Conservation (phyloP, 176 grass and related monocot genomes). For the Ensete ventricosum region DNA sequence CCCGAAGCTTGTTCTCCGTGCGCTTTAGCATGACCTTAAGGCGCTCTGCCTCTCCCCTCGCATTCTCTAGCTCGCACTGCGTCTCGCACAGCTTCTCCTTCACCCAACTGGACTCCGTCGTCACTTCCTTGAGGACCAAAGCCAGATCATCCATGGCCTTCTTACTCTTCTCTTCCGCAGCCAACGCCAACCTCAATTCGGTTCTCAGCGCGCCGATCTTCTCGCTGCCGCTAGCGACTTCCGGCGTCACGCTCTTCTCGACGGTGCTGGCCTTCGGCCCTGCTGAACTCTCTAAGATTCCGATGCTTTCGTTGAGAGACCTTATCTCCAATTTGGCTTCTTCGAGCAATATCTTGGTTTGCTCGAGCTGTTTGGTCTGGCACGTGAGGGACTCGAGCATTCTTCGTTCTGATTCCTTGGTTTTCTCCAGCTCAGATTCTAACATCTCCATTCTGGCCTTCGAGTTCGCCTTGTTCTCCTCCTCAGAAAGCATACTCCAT, state of each 20-base stretch:
- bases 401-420: slow-evolving; percentile 55
- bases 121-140: slow-evolving; percentile 72
- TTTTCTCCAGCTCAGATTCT: slow-evolving; percentile 35
- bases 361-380: slow-evolving; percentile 88
- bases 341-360: slow-evolving; percentile 76
- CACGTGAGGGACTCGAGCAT: slow-evolving; percentile 64
- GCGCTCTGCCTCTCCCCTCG: slow-evolving; percentile 40
- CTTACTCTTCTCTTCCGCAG: slow-evolving; percentile 76
- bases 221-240: not conserved
- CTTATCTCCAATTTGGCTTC: slow-evolving; percentile 50
- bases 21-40: slow-evolving; percentile 31
- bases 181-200: slow-evolving; percentile 37
- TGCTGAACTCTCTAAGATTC: slow-evolving; percentile 21
- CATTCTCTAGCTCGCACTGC: slow-evolving; percentile 44
- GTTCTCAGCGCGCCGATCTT: slow-evolving; percentile 10
- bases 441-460: slow-evolving; percentile 35
- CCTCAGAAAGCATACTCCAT: slow-evolving; percentile 40
- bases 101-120: slow-evolving; percentile 35
- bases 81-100: slow-evolving; percentile 35
- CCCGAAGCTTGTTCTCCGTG: slow-evolving; percentile 47
- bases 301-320: slow-evolving; percentile 19
- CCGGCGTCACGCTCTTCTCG: slow-evolving; percentile 20
- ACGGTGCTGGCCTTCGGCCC: too few species aligned
- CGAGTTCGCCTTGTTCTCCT: slow-evolving; percentile 10
- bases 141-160: slow-evolving; percentile 76